Conservation (phyloP, 2,329 filamentous ascomycete species). For the Clonostachys rhizophaga region DNA sequence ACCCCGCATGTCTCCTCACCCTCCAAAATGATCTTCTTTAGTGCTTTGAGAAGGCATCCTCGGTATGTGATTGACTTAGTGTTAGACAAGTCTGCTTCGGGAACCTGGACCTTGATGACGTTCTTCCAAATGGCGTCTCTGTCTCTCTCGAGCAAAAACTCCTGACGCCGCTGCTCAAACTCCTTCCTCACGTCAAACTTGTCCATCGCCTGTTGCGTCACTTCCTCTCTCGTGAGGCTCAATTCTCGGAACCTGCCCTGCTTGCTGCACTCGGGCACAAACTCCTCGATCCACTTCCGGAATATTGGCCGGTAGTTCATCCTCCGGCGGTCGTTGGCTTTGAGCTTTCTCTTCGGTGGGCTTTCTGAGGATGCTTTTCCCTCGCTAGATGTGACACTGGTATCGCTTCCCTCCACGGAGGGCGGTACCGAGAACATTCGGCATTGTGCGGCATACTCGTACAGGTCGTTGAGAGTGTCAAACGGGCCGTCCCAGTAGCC, state of each 20-base stretch:
- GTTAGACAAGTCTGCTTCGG: constrained; percentile 9
- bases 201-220: constrained; percentile 48
- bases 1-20: constrained; percentile 31
- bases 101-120: constrained; percentile 34
- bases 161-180: constrained; percentile 34
- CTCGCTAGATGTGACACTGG: constrained; percentile 12
- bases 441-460: constrained; percentile 53
- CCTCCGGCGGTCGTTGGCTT: constrained; percentile 52
- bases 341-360: constrained; percentile 21
- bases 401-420: constrained; percentile 14
- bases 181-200: constrained; percentile 39
- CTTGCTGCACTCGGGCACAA: constrained; percentile 46
- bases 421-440: constrained; percentile 48
- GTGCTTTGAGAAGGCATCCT: constrained; percentile 26
- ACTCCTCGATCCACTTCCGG: constrained; percentile 57
- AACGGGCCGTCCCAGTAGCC: constrained; percentile 52
- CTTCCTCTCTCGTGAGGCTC: constrained; percentile 28
- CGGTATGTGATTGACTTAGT: constrained; percentile 14
- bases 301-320: constrained; percentile 53
- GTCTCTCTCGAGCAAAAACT: constrained; percentile 34
- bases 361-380: constrained; percentile 6
- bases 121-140: constrained; percentile 35
- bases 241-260: constrained; percentile 24
- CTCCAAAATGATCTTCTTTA: constrained; percentile 46
- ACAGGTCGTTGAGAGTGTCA: constrained; percentile 47